phyloP scores from a whole-genome alignment of 2,329 filamentous ascomycete species.

The Endothia cerciana region DNA sequence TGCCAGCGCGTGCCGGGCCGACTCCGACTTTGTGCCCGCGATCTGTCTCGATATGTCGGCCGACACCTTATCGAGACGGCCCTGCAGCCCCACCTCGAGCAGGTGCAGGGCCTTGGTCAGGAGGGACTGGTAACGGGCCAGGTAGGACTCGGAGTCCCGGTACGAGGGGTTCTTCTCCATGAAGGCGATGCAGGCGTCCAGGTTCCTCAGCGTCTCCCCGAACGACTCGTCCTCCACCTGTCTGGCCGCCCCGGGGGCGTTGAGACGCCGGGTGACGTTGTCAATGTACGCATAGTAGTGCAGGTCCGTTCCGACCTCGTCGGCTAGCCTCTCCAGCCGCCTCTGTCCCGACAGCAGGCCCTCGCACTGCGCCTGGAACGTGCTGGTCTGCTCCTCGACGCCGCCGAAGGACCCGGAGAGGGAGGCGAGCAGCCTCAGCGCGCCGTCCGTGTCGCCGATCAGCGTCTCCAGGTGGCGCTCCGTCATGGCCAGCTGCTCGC shows the following conservation, averaged over 20 bases:
- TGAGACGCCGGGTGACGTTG: constrained; percentile 84
- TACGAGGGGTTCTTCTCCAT: constrained; percentile 86
- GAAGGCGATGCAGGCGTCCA: constrained; percentile 90
- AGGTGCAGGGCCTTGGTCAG: constrained; percentile 69
- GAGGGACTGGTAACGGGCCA: constrained; percentile 83
- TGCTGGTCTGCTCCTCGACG: constrained; percentile 89
- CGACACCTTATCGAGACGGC: constrained; percentile 56
- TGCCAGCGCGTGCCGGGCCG: constrained; percentile 61
- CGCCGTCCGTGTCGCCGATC: constrained; percentile 72
- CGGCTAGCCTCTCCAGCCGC: constrained; percentile 75
- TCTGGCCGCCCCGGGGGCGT: constrained; percentile 86
- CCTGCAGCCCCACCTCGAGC: constrained; percentile 61
- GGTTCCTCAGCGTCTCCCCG: constrained; percentile 81
- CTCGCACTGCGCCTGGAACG: constrained; percentile 91
- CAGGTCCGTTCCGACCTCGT: constrained; percentile 86
- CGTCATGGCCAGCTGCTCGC: constrained; percentile 79
- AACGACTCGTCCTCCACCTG: constrained; percentile 85
- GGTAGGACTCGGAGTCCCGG: constrained; percentile 84
- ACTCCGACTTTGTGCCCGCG: constrained; percentile 58
- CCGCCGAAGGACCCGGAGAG: constrained; percentile 85
- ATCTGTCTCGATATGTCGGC: constrained; percentile 60
- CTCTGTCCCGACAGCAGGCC: constrained; percentile 82
- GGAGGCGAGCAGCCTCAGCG: constrained; percentile 74
- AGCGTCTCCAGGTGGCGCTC: constrained; percentile 82
- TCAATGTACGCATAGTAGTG: constrained; percentile 95